A percentile compares a stretch with the other conserved stretches of the same genome.
These are phyloP conservation scores for Begonia loranthoides DNA, from an alignment of 306 rosid genomes.

Conservation along the genomic window DNA sequence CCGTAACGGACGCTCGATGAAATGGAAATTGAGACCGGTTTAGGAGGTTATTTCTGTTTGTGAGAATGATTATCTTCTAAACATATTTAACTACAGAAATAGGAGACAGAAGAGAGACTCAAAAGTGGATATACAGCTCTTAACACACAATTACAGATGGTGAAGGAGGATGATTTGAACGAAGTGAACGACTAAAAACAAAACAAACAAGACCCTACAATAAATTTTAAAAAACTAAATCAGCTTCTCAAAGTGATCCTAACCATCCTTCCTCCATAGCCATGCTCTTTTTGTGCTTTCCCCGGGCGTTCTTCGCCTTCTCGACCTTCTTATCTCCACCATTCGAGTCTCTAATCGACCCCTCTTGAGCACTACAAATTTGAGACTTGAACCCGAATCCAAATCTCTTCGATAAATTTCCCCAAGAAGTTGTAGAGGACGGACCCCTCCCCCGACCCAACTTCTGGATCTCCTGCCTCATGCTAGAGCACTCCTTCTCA, in stretches of 20 bases:
- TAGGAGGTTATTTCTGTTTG: background rate
- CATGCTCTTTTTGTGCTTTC: slow-evolving; percentile 43
- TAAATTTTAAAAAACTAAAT: too few species aligned
- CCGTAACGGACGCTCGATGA: background rate
- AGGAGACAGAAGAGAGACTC: too few species aligned
- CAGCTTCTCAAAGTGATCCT: too few species aligned
- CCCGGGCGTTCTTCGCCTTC: slow-evolving; percentile 68
- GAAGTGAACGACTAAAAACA: too few species aligned
- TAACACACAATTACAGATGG: too few species aligned
- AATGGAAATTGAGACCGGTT: background rate
- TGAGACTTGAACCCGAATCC: slow-evolving; percentile 90
- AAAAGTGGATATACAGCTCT: too few species aligned
- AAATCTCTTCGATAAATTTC: slow-evolving; percentile 65
- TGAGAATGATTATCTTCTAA: too few species aligned
- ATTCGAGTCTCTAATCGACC: slow-evolving; percentile 62
- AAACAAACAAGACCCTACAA: too few species aligned
- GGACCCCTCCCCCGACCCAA: slow-evolving; percentile 49
- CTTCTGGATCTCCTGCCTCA: slow-evolving; percentile 94
- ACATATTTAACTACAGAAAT: too few species aligned
- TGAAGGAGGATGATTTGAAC: too few species aligned
- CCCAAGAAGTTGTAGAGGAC: slow-evolving; percentile 42
- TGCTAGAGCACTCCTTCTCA: slow-evolving; percentile 89
- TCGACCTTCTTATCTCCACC: slow-evolving; percentile 39
- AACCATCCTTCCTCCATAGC: too few species aligned
- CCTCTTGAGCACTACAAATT: slow-evolving; percentile 98